phyloP scores from a whole-genome alignment of 2,329 filamentous ascomycete genomes.

The Nakataea oryzae region DNA sequence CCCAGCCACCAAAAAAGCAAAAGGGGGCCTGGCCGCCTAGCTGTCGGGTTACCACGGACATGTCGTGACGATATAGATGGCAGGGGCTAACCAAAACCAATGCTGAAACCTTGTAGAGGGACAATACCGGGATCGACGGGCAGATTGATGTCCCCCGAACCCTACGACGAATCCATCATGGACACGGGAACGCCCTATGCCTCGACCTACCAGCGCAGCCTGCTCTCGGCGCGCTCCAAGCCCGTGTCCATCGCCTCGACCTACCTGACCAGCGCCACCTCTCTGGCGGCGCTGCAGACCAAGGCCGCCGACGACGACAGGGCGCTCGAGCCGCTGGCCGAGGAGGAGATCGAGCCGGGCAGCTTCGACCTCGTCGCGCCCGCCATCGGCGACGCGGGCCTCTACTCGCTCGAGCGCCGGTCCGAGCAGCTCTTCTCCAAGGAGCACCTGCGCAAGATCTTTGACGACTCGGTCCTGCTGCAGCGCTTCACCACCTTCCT shows the following conservation, averaged over 20 bases:
- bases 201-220: slow-evolving; percentile 3
- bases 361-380: slow-evolving; percentile 37
- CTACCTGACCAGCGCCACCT: slow-evolving; percentile 7
- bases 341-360: slow-evolving; percentile 35
- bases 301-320: slow-evolving; percentile 45
- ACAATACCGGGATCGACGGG: neutral
- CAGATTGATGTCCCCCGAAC: neutral
- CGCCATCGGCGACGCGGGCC: slow-evolving; percentile 14
- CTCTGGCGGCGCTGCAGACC: slow-evolving; percentile 24
- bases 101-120: neutral
- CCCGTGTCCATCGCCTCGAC: slow-evolving; percentile 8
- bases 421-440: slow-evolving; percentile 46
- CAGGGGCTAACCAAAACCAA: neutral
- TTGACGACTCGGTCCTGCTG: slow-evolving; percentile 11
- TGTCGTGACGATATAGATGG: neutral
- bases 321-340: slow-evolving; percentile 31
- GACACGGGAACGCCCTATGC: neutral
- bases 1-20: neutral
- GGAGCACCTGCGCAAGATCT: slow-evolving; percentile 28
- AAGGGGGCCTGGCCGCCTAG: neutral
- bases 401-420: slow-evolving; percentile 40
- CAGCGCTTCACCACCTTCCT: slow-evolving; percentile 59
- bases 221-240: slow-evolving; percentile 2
- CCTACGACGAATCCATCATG: neutral
- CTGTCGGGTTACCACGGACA: neutral